Conservation (phyloP, 345 rosid species). For the Cardamine chenopodiifolia region DNA sequence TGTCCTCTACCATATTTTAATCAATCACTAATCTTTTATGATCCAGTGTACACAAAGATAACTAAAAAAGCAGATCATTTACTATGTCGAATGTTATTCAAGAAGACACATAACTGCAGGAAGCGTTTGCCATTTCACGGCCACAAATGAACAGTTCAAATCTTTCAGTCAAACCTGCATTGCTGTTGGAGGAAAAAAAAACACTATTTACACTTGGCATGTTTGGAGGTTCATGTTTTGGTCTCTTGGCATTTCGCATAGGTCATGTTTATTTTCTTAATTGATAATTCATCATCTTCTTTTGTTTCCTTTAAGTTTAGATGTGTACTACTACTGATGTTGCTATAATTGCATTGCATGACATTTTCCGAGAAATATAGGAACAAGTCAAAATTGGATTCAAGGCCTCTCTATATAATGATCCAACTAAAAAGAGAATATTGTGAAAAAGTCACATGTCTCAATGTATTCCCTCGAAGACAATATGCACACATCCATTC, state of each 20-base stretch:
- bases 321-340: slow-evolving; percentile 6
- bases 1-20: slow-evolving; percentile 56
- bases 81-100: neutral
- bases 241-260: neutral
- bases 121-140: slow-evolving; percentile 92
- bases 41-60: slow-evolving; percentile 16
- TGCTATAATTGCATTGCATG: slow-evolving; percentile 10
- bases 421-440: neutral
- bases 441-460: slow-evolving; percentile 7
- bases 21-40: neutral
- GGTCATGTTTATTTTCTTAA: neutral
- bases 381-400: slow-evolving; percentile 18
- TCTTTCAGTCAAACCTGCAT: slow-evolving; percentile 81
- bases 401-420: neutral
- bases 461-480: slow-evolving; percentile 6
- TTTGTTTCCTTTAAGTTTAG: neutral
- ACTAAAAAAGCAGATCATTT: neutral
- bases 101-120: neutral
- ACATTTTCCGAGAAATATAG: neutral
- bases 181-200: slow-evolving; percentile 43
- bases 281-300: neutral
- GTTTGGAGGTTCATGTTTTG: neutral
- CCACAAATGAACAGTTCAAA: slow-evolving; percentile 96
- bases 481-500: slow-evolving; percentile 1
- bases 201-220: neutral